These are phyloP conservation scores for Solanum megistacrolobum DNA, from an alignment of 257 asterid species.

Conservation along the genomic window DNA sequence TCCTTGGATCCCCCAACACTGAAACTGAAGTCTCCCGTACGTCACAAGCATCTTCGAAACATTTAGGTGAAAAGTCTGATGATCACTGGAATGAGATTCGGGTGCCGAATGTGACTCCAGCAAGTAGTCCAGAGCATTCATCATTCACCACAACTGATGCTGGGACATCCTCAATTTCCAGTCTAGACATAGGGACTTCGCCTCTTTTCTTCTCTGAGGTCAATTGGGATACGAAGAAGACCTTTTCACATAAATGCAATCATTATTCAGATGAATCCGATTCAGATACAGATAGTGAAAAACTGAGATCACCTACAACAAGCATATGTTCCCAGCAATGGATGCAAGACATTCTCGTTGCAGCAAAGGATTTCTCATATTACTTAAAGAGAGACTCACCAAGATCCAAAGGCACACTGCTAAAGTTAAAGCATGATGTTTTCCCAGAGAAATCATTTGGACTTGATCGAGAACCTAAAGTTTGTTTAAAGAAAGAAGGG, in stretches of 20 bases:
- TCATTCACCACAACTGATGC: slow-evolving; percentile 25
- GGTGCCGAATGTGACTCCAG: slow-evolving; percentile 83
- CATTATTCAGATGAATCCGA: slow-evolving; percentile 30
- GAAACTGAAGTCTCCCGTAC: slow-evolving; percentile 7
- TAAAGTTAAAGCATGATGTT: slow-evolving; percentile 17
- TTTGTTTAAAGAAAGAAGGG: slow-evolving; percentile 1
- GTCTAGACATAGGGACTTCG: slow-evolving; percentile 39
- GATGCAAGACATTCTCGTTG: slow-evolving; percentile 40
- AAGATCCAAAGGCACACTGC: slow-evolving; percentile 13
- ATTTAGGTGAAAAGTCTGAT: slow-evolving; percentile 8
- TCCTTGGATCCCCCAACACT: slow-evolving; percentile 30
- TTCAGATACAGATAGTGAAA: slow-evolving; percentile 51
- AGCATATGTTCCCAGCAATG: slow-evolving; percentile 43
- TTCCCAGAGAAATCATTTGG: slow-evolving; percentile 3
- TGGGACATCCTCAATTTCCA: slow-evolving; percentile 44
- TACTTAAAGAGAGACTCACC: slow-evolving; percentile 17
- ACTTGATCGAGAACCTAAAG: slow-evolving; percentile 8
- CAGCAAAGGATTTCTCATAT: slow-evolving; percentile 37
- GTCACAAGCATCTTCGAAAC: slow-evolving; percentile 17
- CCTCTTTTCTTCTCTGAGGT: slow-evolving; percentile 36
- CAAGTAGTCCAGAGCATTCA: slow-evolving; percentile 59
- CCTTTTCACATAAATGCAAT: slow-evolving; percentile 5
- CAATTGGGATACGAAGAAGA: slow-evolving; percentile 37
- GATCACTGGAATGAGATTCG: slow-evolving; percentile 25
- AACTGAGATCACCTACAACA: slow-evolving; percentile 39